Base-by-base conservation (phyloP, 148 eudicot genomes). In the Dysphania ambrosioides region DNA sequence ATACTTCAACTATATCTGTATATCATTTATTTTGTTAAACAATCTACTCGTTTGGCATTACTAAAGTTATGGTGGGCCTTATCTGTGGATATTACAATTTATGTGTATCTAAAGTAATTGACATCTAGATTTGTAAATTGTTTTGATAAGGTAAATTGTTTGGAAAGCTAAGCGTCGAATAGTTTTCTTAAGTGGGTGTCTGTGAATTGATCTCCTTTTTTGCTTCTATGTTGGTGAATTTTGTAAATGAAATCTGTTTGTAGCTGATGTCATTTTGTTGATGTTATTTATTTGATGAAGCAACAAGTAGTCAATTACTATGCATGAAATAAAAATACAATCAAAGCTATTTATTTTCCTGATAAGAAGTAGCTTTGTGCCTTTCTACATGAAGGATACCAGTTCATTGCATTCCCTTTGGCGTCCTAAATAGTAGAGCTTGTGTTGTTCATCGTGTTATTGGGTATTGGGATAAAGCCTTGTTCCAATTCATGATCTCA, bases 1-100 rank as follows among this genome's bases (percentile, higher is more conserved):
- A 51, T 21, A 30, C 29, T 67, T 77, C 9, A 49, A 66, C 63
- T 57, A 27, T 60, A 42, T 71, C 35, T 79, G 32, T 68, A 44
- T 72, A n/a, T 41, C 34, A 11, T 70, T n/a, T n/a, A n/a, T n/a
- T n/a, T 26, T 31, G 21, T 35, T 12, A 36, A 34, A 1, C 6
- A 58, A 53, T 31, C 18, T 4, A 66, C 27, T 38, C 41, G 6
- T 7, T 60, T 51, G n/a, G 11, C 18, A 32, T 61, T 75, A 21
- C 30, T 12, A 40, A 58, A 58, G 21, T 55, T 8, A n/a, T 49
- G 64, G 24, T 6, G 13, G 56, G 29, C 18, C 21, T 55, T 18
- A 34, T 64, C 47, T 51, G 61, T 19, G 32, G 63, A 26, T 36
- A 11, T 77, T 15, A 13, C 34, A n/a, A n/a, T n/a, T n/a, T n/a